Evolutionary conservation across 495 filamentous ascomycete genomes (phyloP), one percentile per base, ranked within the genome.

Genomic region (Podospora bellae-mahoneyi): DNA sequence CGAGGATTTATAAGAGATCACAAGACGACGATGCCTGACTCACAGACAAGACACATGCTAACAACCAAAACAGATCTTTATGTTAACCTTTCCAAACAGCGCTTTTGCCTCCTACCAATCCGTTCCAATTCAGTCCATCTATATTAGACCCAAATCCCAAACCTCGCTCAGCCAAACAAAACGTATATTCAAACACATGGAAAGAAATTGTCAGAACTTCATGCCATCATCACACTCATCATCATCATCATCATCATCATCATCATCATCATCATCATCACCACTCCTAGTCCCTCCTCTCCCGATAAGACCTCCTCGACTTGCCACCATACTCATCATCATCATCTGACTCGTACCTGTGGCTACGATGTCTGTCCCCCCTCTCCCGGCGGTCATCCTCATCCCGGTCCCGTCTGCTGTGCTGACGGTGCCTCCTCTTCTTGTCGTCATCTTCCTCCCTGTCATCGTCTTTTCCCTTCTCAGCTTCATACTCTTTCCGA

Each of bases 351-450:
- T 26, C 60, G 56, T 68, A 28, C 58, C 23, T 60, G 62, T 69
- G 58, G 3, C 64, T 66, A 5, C 66, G 66, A 23, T 64, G 71
- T 23, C 70, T 66, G 16, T 61, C 67, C 54, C 60, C 23, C 30
- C 30, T 48, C 32, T 64, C 54, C 2, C 44, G 30, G 3, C 66
- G 58, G 13, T 71, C 68, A 59, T 72, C 70, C 18, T 72, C 70
- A 26, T 72, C 70, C 64, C 39, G 64, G 1, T 71, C 70, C 20
- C 66, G 65, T n/a, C 71, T 66, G 53, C 71, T 66, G 53, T 71
- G 71, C 19, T 74, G 70, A 16, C 71, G 70, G 7, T 70, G 70
- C 60, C 54, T 48, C 64, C 56, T 66, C 62, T 64, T 62, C 34
- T 55, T 26, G 5, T 66, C 69, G 3, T 66, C 60, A 28, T 66